Evolutionary conservation across 129 eudicot species (phyloP).

Genomic region (Pseudognaphalium luteoalbum): DNA sequence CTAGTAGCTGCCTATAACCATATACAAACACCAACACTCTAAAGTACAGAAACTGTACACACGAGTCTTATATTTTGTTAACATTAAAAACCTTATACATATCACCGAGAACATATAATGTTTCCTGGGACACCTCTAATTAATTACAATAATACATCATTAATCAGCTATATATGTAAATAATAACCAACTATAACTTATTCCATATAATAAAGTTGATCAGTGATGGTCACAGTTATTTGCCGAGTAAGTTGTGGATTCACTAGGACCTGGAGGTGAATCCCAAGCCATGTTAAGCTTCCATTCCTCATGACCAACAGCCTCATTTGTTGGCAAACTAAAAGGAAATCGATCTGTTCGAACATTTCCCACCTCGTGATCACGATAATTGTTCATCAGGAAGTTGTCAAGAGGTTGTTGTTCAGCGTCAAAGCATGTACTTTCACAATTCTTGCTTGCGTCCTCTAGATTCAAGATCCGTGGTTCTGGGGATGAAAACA

Average conservation of each 20-base stretch:
- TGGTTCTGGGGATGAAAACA: constrained; percentile 43
- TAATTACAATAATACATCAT: not conserved
- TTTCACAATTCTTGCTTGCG: constrained; percentile 30
- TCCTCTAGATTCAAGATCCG: constrained; percentile 30
- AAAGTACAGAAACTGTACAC: not conserved
- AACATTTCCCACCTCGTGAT: constrained; percentile 39
- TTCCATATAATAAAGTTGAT: not conserved
- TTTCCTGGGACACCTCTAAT: constrained; percentile 12
- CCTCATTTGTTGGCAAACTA: constrained; percentile 38
- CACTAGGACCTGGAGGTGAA: constrained; percentile 64
- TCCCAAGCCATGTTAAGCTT: constrained; percentile 62
- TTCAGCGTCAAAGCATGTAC: constrained; percentile 33
- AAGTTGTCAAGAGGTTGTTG: constrained; percentile 43
- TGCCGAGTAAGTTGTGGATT: constrained; percentile 61
- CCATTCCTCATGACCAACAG: constrained; percentile 36
- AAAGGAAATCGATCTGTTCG: constrained; percentile 53
- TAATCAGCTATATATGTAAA: not conserved
- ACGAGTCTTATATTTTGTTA: not conserved
- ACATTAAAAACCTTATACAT: constrained; percentile 2
- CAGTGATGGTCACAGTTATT: constrained; percentile 43
- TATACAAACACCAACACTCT: not conserved
- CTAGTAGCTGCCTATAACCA: not conserved
- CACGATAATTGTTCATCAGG: constrained; percentile 36
- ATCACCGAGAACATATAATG: constrained; percentile 12
- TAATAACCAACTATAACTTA: not conserved